phyloP scores from a whole-genome alignment of 768 basidiomycete genomes.

The Leccinum obscurum region DNA sequence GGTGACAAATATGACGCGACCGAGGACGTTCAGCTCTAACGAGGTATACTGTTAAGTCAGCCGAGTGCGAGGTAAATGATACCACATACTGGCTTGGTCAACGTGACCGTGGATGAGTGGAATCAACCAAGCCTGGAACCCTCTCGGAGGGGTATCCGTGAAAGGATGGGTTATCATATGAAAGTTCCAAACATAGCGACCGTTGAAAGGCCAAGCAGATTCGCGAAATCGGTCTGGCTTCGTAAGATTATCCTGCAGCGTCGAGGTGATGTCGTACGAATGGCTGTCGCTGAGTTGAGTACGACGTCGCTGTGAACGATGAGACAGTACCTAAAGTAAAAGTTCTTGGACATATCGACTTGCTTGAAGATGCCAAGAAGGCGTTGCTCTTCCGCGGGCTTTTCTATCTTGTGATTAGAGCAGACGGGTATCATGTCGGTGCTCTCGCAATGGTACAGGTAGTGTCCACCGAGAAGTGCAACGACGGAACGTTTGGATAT shows the following conservation, averaged over 20 bases:
- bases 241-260: slow-evolving; percentile 88
- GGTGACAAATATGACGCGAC: slow-evolving; percentile 88
- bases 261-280: slow-evolving; percentile 96
- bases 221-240: slow-evolving; percentile 45
- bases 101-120: slow-evolving; percentile 95
- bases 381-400: slow-evolving; percentile 85
- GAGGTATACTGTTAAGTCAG: not conserved
- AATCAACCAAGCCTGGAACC: slow-evolving; percentile 78
- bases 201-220: slow-evolving; percentile 70
- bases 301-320: not conserved
- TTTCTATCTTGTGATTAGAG: slow-evolving; percentile 81
- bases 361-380: slow-evolving; percentile 91
- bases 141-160: slow-evolving; percentile 37
- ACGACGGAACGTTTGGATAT: slow-evolving; percentile 91
- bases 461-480: slow-evolving; percentile 92
- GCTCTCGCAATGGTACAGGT: slow-evolving; percentile 93
- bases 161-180: slow-evolving; percentile 79
- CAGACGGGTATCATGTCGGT: slow-evolving; percentile 81
- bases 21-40: slow-evolving; percentile 85
- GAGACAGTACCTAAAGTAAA: slow-evolving; percentile 83
- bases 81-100: slow-evolving; percentile 90
- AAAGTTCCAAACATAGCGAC: slow-evolving; percentile 94
- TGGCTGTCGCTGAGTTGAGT: slow-evolving; percentile 51
- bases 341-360: slow-evolving; percentile 98
- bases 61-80: not conserved